Conservation (phyloP, 1,284 basidiomycete species). For the Puccinia triticina region DNA sequence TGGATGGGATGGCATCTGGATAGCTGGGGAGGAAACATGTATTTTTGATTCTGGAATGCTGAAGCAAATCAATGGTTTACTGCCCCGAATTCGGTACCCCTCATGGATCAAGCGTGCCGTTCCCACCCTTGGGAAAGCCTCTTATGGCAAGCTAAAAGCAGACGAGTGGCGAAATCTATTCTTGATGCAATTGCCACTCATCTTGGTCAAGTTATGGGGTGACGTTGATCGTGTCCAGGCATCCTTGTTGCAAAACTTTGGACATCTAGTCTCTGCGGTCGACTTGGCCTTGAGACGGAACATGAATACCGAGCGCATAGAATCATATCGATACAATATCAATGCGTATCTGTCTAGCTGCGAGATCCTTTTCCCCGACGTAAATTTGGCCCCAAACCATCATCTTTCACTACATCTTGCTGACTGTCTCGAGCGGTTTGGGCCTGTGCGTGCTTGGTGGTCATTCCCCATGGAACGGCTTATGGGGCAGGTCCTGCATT, state of each 20-base stretch:
- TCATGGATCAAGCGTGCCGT: constrained; percentile 36
- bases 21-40: background rate
- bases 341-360: background rate
- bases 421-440: constrained; percentile 12
- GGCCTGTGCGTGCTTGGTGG: constrained; percentile 34
- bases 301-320: background rate
- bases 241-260: constrained; percentile 33
- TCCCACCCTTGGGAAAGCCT: constrained; percentile 33
- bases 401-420: constrained; percentile 19
- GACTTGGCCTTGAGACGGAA: constrained; percentile 18
- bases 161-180: constrained; percentile 51
- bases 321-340: background rate
- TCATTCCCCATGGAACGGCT: constrained; percentile 38
- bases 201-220: background rate
- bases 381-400: constrained; percentile 21
- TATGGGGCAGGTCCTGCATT: constrained; percentile 25
- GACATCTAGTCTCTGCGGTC: constrained; percentile 27
- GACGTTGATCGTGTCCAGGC: background rate
- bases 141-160: constrained; percentile 51
- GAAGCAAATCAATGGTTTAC: background rate
- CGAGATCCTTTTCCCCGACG: background rate
- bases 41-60: constrained; percentile 19
- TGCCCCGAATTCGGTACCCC: constrained; percentile 17
- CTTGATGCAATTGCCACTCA: constrained; percentile 27
- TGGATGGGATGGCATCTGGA: constrained; percentile 16